Conservation (phyloP, 495 filamentous ascomycete species). For the Talaromyces nanjingensis region DNA sequence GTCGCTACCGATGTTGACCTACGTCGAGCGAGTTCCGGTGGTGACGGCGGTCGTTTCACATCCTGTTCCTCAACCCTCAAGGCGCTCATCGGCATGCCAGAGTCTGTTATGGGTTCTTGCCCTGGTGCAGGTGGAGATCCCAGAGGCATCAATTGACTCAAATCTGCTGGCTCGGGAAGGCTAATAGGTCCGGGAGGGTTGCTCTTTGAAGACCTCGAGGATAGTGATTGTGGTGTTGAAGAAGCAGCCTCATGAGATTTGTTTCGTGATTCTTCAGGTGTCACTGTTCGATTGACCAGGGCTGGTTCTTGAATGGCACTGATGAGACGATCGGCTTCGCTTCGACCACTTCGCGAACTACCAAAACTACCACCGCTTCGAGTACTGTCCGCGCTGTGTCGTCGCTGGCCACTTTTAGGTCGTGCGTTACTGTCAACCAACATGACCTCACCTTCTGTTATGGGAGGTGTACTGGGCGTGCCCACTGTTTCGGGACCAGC, state of each 20-base stretch:
- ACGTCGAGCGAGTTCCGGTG: background rate
- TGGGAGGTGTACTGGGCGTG: background rate
- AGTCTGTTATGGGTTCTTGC: conserved; percentile 31
- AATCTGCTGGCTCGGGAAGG: conserved; percentile 20
- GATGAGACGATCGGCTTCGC: conserved; percentile 69
- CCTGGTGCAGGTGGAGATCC: conserved; percentile 23
- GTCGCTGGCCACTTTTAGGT: conserved; percentile 9
- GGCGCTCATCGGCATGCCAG: conserved; percentile 33
- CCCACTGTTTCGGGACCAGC: background rate
- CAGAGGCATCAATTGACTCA: conserved; percentile 14
- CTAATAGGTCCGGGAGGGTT: conserved; percentile 11
- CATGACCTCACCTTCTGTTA: conserved; percentile 21
- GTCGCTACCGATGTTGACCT: background rate
- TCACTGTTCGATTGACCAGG: conserved; percentile 32
- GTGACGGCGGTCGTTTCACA: conserved; percentile 10
- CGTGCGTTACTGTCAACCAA: conserved; percentile 18
- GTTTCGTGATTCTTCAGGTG: conserved; percentile 10
- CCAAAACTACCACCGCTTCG: conserved; percentile 44
- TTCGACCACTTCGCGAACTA: conserved; percentile 50
- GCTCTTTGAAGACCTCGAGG: conserved; percentile 15
- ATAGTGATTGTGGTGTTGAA: background rate
- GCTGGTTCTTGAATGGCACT: conserved; percentile 64
- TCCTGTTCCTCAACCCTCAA: conserved; percentile 33
- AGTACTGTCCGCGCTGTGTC: conserved; percentile 42
- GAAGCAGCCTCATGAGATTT: background rate